phyloP scores from a whole-genome alignment of 148 eudicot genomes.

The Rhododendron henanense region DNA sequence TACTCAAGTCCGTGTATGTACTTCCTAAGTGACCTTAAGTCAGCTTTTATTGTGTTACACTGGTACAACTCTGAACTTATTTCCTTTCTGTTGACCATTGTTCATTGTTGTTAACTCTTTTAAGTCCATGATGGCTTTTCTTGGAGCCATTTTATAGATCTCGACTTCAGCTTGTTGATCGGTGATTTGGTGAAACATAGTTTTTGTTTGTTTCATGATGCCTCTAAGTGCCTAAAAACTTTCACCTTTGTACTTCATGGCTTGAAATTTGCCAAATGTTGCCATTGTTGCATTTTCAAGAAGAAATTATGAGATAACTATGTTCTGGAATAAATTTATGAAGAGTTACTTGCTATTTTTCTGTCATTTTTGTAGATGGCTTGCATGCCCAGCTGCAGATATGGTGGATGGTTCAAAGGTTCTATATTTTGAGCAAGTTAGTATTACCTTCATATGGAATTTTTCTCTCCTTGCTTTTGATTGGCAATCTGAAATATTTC shows the following conservation, averaged over 20 bases:
- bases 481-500: background rate
- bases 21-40: background rate
- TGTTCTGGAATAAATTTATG: background rate
- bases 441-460: background rate
- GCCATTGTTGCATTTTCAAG: background rate
- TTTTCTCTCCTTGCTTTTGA: background rate
- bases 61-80: background rate
- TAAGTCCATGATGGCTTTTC: background rate
- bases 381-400: slow-evolving; percentile 91
- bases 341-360: background rate
- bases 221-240: background rate
- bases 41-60: background rate
- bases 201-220: background rate
- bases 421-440: slow-evolving; percentile 82
- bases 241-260: background rate
- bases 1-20: background rate
- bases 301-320: background rate
- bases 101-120: background rate
- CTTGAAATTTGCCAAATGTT: too few relatives aligned
- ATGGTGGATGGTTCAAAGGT: slow-evolving; percentile 94
- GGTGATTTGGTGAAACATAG: background rate
- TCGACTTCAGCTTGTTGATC: background rate
- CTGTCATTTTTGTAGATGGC: slow-evolving; percentile 51
- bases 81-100: background rate
- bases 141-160: background rate